Base-by-base conservation (phyloP, 805 yeast genomes). In the Naumovozyma castellii region DNA sequence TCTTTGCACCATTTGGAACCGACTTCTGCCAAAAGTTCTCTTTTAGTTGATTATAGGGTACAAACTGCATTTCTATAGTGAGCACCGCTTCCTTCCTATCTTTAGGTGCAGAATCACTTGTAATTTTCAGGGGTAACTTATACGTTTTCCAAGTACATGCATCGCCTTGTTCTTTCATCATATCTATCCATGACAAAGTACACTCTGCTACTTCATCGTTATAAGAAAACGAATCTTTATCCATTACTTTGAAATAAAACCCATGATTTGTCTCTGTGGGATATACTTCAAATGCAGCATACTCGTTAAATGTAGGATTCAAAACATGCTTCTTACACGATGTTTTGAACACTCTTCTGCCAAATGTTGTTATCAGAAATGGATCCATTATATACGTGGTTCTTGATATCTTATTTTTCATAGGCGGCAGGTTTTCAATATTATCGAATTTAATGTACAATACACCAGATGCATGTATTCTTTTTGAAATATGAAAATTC, bases 371-470 rank as follows among this genome's bases (percentile, higher is more conserved):
- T 15, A 90, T 86, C 2, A 90, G 90, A 63, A 90, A 92, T 2
- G 97, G 97, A 56, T 92, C 98, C 94, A 92, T 85, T 59, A 87
- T 95, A 54, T 83, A 90, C 15, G 38, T 43, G 1, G 88, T 80
- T 17, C 85, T 75, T 8, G 87, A 67, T 13, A 84, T 64, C 36
- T 54, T 59, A 47, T 81, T 80, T 32, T 72, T 71, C 39, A 80
- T 69, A 0, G 94, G 84, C 1, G 98, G 98, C 29, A 90, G 65
- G 42, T 80, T 86, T 2, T 75, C 64, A 8, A 90, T 86, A 1
- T 81, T 74, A 3, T 76, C 71, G 16, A 90, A 75, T 46, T 88
- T 94, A 28, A 90, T 54, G 50, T 82, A 84, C 3, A 84, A 60
- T 5, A 88, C 82, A 2, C 97, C 98, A 20, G 63, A 55, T 1